Base-by-base conservation (phyloP, 805 yeast genomes). In the Myxozyma melibiosi region DNA sequence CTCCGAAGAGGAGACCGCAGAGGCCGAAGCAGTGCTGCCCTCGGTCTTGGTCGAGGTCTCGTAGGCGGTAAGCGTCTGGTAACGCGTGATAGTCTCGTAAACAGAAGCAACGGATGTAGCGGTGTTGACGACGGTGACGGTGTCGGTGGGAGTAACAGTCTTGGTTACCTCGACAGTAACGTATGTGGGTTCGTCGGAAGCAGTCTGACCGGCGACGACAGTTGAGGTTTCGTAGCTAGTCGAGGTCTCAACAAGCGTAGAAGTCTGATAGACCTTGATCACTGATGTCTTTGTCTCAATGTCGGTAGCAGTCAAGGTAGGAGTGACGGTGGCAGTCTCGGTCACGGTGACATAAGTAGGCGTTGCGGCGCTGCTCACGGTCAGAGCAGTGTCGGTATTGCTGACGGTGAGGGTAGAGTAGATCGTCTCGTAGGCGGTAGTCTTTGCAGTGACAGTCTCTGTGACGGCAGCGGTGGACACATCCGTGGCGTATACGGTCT, bases 271-370 rank as follows among this genome's bases (percentile, higher is more conserved):
- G 22, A 51, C 46, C 25, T 40, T 18, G 41, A 31, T 41, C n/a
- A 35, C 44, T 3, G 52, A 28, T 3, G 52, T 51, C 13, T 18
- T 22, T 5, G 55, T 52, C 25, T 45, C n/a, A 4, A 3, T 30
- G 31, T 33, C 38, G 16, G 46, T 41, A 6, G 20, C 37, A 14
- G 43, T 18, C 16, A 6, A 16, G 30, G 52, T 39, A 18, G 57
- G 57, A 8, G 52, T 53, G 13, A 31, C 40, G 24, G 48, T 51
- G 4, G 33, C 41, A 13, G 46, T 40, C 18, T 22, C 42, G n/a
- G 54, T 43, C 6, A 51, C 53, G 13, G 51, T 46, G 18, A 53
- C 52, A 46, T 30, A 39, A 2, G 35, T 25, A 6, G 50, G 37
- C 14, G 14, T 14, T 3, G 44, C 18, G n/a, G 42, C 18, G 24